These are phyloP conservation scores for Neopestalotiopsis sp. DNA, from an alignment of 2,329 filamentous ascomycete genomes.

Conservation along the genomic window DNA sequence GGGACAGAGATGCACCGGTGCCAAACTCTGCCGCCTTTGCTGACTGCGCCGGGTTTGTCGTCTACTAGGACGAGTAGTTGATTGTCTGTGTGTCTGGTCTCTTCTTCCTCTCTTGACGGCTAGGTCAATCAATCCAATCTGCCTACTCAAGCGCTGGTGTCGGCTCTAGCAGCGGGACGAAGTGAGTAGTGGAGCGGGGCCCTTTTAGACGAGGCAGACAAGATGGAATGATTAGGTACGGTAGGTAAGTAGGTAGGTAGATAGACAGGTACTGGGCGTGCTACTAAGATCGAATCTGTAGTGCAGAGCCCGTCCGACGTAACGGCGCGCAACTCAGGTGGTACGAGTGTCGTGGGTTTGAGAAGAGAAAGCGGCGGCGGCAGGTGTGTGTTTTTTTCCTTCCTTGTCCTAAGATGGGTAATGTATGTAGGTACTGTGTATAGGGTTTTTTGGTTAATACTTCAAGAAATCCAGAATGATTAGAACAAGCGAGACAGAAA, in stretches of 20 bases:
- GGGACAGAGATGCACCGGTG: slow-evolving; percentile 20
- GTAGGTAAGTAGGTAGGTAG: background rate
- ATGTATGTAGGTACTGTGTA: background rate
- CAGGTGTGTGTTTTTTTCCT: background rate
- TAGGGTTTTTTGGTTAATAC: background rate
- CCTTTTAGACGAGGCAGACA: slow-evolving; percentile 1
- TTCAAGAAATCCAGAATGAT: background rate
- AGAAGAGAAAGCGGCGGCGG: slow-evolving; percentile 1
- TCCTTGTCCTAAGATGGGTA: background rate
- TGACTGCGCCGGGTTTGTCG: slow-evolving; percentile 7
- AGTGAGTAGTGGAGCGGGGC: background rate
- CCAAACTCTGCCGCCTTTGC: slow-evolving; percentile 19
- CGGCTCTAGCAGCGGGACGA: background rate
- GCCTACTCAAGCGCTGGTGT: background rate
- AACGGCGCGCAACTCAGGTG: slow-evolving; percentile 10
- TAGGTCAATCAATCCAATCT: background rate
- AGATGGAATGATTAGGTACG: slow-evolving; percentile 3
- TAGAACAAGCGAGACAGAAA: slow-evolving; percentile 10
- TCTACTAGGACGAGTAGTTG: background rate
- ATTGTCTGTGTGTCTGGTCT: background rate
- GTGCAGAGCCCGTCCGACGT: background rate
- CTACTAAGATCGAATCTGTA: slow-evolving; percentile 6
- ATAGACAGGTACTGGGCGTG: background rate
- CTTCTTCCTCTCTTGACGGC: background rate
- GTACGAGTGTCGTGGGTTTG: slow-evolving; percentile 4